Conservation (phyloP, 768 basidiomycete genomes). For the Leccinum uliginosum region DNA sequence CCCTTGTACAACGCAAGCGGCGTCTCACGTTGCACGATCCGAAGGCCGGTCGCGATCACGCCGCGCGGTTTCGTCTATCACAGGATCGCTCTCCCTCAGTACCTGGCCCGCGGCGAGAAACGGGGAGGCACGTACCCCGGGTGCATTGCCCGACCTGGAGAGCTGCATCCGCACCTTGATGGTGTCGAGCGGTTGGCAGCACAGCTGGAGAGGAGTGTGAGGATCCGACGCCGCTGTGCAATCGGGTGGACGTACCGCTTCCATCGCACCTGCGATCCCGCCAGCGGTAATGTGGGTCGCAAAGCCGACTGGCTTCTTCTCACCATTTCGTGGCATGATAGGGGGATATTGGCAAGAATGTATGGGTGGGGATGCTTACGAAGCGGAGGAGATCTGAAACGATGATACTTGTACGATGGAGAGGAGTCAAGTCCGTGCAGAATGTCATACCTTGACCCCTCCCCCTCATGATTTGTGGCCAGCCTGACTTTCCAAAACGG, state of each 20-base stretch:
- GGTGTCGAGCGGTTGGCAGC: constrained; percentile 93
- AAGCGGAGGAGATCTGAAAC: not conserved
- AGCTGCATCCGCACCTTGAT: constrained; percentile 99
- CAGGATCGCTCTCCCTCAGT: not conserved
- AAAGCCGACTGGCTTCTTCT: constrained; percentile 77
- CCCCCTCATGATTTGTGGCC: constrained; percentile 19
- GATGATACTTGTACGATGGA: not conserved
- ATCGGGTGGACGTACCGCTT: constrained; percentile 57
- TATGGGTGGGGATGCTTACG: not conserved
- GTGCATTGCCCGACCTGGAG: constrained; percentile 67
- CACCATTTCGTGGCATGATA: constrained; percentile 49
- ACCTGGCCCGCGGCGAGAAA: too few species aligned
- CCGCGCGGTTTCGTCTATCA: constrained; percentile 87
- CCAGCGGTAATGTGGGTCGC: constrained; percentile 92
- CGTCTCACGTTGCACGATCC: constrained; percentile 88
- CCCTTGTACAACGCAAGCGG: constrained; percentile 97
- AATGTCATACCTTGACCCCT: not conserved
- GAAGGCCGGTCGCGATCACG: constrained; percentile 84
- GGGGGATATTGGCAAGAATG: not conserved
- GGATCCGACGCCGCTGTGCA: not conserved
- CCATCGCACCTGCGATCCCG: constrained; percentile 89
- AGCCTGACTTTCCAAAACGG: constrained; percentile 4
- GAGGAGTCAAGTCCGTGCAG: not conserved
- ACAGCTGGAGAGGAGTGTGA: constrained; percentile 41
- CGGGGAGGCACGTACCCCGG: constrained; percentile 64